Evolutionary conservation across 495 filamentous ascomycete genomes (phyloP).

Genomic region (Tuber aestivum): DNA sequence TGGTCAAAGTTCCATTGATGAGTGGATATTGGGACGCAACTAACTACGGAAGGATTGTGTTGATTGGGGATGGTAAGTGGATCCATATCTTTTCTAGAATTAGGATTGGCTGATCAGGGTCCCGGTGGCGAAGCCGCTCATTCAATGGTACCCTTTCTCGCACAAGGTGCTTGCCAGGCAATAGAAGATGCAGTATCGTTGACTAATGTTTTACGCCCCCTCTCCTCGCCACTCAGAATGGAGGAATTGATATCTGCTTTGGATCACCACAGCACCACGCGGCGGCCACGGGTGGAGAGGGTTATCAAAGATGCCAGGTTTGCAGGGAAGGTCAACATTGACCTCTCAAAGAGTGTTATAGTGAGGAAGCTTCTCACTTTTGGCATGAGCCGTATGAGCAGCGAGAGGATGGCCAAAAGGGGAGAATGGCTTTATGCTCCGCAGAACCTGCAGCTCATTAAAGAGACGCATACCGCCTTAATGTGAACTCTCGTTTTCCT

Average conservation of each 20-base stretch:
- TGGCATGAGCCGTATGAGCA: not conserved
- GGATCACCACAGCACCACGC: not conserved
- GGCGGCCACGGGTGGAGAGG: conserved; percentile 1
- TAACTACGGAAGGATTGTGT: conserved; percentile 17
- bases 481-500: not conserved
- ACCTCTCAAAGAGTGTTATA: conserved; percentile 9
- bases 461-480: not conserved
- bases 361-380: not conserved
- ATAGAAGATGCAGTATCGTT: conserved; percentile 16
- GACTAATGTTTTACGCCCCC: conserved; percentile 1
- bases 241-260: not conserved
- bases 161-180: conserved; percentile 18
- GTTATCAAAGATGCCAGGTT: not conserved
- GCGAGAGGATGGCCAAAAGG: not conserved
- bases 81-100: not conserved
- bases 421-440: conserved; percentile 11
- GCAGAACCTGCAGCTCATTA: not conserved
- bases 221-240: not conserved
- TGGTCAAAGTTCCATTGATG: conserved; percentile 17
- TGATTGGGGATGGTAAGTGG: conserved; percentile 17
- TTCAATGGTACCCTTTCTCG: conserved; percentile 5
- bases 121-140: conserved; percentile 5
- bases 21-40: conserved; percentile 10
- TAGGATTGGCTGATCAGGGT: not conserved
- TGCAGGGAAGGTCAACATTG: not conserved